These are phyloP conservation scores for Cinchona pubescens DNA, from an alignment of 257 asterid genomes.

Conservation along the genomic window DNA sequence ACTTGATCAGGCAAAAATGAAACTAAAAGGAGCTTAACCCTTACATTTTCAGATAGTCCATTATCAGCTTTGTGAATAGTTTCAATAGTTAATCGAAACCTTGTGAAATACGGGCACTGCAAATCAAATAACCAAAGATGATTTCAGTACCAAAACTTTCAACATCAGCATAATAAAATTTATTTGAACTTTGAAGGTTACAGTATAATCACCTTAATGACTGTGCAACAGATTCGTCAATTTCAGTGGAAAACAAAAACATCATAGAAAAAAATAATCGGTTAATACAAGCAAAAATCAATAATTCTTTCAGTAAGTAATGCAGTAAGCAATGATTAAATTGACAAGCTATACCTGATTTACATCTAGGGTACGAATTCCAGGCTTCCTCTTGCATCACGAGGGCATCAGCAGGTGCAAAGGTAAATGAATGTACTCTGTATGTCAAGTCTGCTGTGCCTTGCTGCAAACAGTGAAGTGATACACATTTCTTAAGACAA, in stretches of 20 bases:
- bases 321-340: not conserved
- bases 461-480: slow-evolving; percentile 48
- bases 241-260: slow-evolving; percentile 26
- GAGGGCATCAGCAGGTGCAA: slow-evolving; percentile 83
- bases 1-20: not conserved
- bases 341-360: slow-evolving; percentile 49
- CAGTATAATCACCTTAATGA: slow-evolving; percentile 57
- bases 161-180: not conserved
- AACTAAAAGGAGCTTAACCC: slow-evolving; percentile 15
- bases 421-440: too few relatives aligned
- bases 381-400: slow-evolving; percentile 94
- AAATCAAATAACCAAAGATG: slow-evolving; percentile 11
- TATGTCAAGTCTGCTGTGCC: too few relatives aligned
- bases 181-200: not conserved
- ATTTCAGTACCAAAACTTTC: slow-evolving; percentile 17
- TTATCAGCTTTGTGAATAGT: slow-evolving; percentile 68
- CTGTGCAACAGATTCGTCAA: slow-evolving; percentile 36
- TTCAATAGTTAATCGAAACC: slow-evolving; percentile 69
- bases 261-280: slow-evolving; percentile 13
- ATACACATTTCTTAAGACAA: not conserved
- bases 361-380: slow-evolving; percentile 86
- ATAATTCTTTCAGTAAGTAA: not conserved
- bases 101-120: slow-evolving; percentile 84
- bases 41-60: slow-evolving; percentile 77
- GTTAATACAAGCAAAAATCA: not conserved